Conservation (phyloP, 1,139 yeast species). For the Petasospora fabianii region DNA sequence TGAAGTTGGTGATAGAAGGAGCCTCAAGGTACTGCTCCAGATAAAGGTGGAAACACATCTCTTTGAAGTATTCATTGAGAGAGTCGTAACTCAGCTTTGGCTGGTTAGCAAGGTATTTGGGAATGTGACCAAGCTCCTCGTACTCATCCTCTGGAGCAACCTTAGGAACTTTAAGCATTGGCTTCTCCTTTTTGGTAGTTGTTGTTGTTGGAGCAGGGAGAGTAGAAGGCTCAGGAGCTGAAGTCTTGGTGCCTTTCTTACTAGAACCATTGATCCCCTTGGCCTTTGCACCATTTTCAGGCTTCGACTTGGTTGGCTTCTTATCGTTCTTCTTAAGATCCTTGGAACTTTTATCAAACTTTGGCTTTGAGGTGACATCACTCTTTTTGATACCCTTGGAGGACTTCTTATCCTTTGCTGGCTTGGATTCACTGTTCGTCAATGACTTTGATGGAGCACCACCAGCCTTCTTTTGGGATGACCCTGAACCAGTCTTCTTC, state of each 20-base stretch:
- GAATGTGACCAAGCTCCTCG: constrained; percentile 33
- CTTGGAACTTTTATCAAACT: background rate
- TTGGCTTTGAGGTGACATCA: background rate
- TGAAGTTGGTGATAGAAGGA: constrained; percentile 44
- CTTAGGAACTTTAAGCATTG: constrained; percentile 13
- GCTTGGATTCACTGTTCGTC: no score
- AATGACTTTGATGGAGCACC: no score
- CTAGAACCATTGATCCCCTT: background rate
- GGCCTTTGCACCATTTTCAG: background rate
- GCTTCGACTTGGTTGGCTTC: background rate
- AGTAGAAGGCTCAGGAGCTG: background rate
- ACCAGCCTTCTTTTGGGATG: no score
- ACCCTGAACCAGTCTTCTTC: no score
- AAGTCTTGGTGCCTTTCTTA: background rate
- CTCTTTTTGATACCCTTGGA: background rate
- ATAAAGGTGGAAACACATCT: constrained; percentile 58
- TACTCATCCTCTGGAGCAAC: constrained; percentile 17
- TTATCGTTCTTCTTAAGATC: constrained; percentile 1
- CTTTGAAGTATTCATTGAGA: constrained; percentile 50
- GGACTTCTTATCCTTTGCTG: background rate
- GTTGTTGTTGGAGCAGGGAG: no score
- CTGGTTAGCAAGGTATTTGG: constrained; percentile 28
- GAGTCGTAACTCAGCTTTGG: constrained; percentile 48
- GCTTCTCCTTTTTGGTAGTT: constrained; percentile 8
- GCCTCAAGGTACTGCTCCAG: constrained; percentile 52